These are phyloP conservation scores for Borealophlyctis nickersoniae DNA, from an alignment of 192 early-diverging fungal species.

Conservation along the genomic window DNA sequence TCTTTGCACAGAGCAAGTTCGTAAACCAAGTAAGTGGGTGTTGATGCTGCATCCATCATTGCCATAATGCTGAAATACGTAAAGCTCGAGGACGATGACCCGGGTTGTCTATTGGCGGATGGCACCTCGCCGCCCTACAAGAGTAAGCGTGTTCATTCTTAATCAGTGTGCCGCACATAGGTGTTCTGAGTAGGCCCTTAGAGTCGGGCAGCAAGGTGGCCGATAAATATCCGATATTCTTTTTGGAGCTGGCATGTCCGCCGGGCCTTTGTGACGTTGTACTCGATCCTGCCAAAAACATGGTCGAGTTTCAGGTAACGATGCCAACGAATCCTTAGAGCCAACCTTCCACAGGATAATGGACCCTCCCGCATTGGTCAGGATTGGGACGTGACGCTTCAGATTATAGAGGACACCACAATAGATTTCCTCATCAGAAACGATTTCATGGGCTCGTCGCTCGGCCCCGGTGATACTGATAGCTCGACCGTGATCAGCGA, in stretches of 20 bases:
- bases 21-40: slow-evolving; percentile 22
- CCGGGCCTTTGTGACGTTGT: slow-evolving; percentile 47
- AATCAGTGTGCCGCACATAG: too few species aligned
- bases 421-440: slow-evolving; percentile 11
- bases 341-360: not conserved
- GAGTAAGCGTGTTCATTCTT: too few species aligned
- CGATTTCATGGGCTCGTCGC: slow-evolving; percentile 4
- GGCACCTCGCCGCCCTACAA: too few species aligned
- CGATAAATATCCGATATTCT: slow-evolving; percentile 51
- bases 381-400: slow-evolving; percentile 25
- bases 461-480: too few species aligned
- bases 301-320: slow-evolving; percentile 51
- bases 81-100: too few species aligned
- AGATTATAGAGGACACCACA: slow-evolving; percentile 3
- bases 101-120: too few species aligned
- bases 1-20: slow-evolving; percentile 36
- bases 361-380: slow-evolving; percentile 4
- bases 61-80: too few species aligned
- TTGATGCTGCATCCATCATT: too few species aligned
- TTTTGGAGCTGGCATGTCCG: slow-evolving; percentile 50
- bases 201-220: slow-evolving; percentile 15
- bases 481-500: too few species aligned
- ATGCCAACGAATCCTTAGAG: not conserved
- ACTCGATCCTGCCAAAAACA: slow-evolving; percentile 52
- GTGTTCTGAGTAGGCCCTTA: slow-evolving; percentile 16